Evolutionary conservation across 805 yeast species (phyloP).

Genomic region (Wickerhamiella alocasiicola): DNA sequence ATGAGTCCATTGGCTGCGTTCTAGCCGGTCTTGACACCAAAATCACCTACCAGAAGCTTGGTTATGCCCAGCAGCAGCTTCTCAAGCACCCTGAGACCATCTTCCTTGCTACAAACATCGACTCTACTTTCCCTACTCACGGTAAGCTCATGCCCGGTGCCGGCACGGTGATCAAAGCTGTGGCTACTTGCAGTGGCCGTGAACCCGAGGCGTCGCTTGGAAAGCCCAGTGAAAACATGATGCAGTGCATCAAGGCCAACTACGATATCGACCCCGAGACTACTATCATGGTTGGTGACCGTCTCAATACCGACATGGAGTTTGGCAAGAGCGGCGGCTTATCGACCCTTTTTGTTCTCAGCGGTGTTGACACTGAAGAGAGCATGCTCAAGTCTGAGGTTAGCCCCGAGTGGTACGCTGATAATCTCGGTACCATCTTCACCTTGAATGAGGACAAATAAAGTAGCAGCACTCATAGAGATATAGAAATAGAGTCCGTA

Average conservation of each 20-base stretch:
- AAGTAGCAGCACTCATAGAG: no score
- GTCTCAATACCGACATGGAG: slow-evolving; percentile 87
- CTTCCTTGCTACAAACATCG: slow-evolving; percentile 88
- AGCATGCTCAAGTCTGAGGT: slow-evolving; percentile 29
- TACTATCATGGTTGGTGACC: slow-evolving; percentile 89
- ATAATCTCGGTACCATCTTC: slow-evolving; percentile 2
- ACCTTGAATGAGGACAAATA: no score
- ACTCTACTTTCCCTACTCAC: slow-evolving; percentile 84
- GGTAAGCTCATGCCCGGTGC: slow-evolving; percentile 89
- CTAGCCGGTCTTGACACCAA: slow-evolving; percentile 73
- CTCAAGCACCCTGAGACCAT: slow-evolving; percentile 43
- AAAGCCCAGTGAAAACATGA: slow-evolving; percentile 80
- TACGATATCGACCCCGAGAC: slow-evolving; percentile 38
- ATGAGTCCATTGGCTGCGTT: slow-evolving; percentile 72
- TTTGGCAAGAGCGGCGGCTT: slow-evolving; percentile 84
- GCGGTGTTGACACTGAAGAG: slow-evolving; percentile 79
- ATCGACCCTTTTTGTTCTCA: slow-evolving; percentile 74
- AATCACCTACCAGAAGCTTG: slow-evolving; percentile 69
- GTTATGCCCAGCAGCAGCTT: slow-evolving; percentile 71
- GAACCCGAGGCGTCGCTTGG: slow-evolving; percentile 76
- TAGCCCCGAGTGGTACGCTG: slow-evolving; percentile 7
- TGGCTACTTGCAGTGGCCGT: slow-evolving; percentile 65
- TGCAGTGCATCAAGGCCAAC: slow-evolving; percentile 72
- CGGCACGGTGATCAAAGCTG: slow-evolving; percentile 74
- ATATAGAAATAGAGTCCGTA: no score